Evolutionary conservation across 805 yeast genomes (phyloP).

Genomic region (Candida ficus): DNA sequence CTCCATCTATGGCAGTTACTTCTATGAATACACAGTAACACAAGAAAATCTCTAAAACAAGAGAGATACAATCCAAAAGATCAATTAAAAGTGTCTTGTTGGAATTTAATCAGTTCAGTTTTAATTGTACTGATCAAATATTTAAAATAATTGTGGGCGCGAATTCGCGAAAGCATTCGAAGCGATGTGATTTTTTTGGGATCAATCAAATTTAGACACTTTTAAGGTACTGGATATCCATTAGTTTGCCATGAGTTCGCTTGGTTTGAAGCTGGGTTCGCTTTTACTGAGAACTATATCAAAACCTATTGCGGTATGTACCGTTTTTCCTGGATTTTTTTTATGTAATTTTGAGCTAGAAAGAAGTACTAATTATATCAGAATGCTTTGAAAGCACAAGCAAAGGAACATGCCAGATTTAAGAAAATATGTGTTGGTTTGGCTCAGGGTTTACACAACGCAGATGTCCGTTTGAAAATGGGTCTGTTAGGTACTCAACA

Average conservation of each 20-base stretch:
- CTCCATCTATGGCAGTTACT: no score
- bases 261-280: constrained; percentile 70
- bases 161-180: no score
- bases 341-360: not conserved
- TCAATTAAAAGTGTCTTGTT: not conserved
- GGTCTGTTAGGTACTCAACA: constrained; percentile 34
- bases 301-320: constrained; percentile 61
- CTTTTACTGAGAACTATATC: constrained; percentile 70
- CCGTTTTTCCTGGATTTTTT: constrained; percentile 18
- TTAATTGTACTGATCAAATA: no score
- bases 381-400: constrained; percentile 64
- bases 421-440: constrained; percentile 55
- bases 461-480: constrained; percentile 60
- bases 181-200: no score
- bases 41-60: no score
- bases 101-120: no score
- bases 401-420: constrained; percentile 65
- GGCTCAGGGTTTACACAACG: constrained; percentile 67
- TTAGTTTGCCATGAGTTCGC: constrained; percentile 84
- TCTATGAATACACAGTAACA: no score
- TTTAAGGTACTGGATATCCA: no score
- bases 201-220: no score
- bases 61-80: no score
- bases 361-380: constrained; percentile 12
- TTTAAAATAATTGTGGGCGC: no score